phyloP scores from a whole-genome alignment of 2,329 filamentous ascomycete species.

The Monosporascus sp. region DNA sequence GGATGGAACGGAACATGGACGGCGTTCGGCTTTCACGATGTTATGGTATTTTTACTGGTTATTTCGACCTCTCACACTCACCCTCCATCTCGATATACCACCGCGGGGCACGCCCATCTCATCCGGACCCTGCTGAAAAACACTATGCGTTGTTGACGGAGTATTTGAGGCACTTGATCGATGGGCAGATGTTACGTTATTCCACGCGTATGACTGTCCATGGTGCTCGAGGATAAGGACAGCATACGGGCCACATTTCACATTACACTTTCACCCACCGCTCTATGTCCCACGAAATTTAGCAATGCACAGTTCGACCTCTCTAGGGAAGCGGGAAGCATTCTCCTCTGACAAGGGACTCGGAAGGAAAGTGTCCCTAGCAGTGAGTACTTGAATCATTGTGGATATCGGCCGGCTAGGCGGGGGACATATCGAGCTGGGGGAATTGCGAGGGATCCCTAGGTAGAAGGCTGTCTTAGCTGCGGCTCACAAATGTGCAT shows the following conservation, averaged over 20 bases:
- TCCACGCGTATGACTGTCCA: background rate
- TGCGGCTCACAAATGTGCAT: background rate
- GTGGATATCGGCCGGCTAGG: background rate
- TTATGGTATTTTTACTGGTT: slow-evolving; percentile 17
- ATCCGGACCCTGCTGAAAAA: background rate
- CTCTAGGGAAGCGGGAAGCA: background rate
- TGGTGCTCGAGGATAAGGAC: background rate
- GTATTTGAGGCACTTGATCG: background rate
- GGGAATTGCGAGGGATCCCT: background rate
- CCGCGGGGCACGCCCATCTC: background rate
- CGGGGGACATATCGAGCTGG: background rate
- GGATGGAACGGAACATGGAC: slow-evolving; percentile 18
- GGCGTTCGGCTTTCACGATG: slow-evolving; percentile 24
- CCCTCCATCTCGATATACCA: background rate
- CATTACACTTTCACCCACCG: background rate
- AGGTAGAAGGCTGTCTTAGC: background rate
- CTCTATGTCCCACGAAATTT: background rate
- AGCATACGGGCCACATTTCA: background rate
- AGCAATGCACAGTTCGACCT: background rate
- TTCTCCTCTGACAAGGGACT: background rate
- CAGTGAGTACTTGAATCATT: background rate
- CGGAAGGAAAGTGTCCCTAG: background rate
- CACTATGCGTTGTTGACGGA: background rate
- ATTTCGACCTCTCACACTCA: slow-evolving; percentile 2
- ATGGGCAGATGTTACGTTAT: background rate